phyloP scores from a whole-genome alignment of 805 yeast species.

The Candida endomychidarum region DNA sequence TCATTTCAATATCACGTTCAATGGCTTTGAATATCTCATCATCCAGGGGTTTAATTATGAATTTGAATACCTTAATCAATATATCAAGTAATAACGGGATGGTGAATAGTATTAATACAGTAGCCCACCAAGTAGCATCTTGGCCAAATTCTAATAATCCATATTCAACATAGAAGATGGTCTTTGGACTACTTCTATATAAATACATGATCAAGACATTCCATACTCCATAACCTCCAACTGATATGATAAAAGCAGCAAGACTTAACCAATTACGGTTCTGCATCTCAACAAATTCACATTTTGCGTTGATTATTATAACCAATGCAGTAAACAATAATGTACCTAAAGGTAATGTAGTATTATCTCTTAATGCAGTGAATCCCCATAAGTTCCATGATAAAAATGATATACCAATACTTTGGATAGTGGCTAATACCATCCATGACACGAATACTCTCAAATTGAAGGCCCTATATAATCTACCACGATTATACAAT shows the following conservation, averaged over 20 bases:
- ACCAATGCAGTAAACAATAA: slow-evolving; percentile 71
- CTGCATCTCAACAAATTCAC: slow-evolving; percentile 81
- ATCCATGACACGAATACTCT: slow-evolving; percentile 75
- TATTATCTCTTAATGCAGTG: slow-evolving; percentile 64
- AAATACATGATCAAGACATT: slow-evolving; percentile 70
- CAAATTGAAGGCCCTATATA: slow-evolving; percentile 71
- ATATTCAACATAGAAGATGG: slow-evolving; percentile 68
- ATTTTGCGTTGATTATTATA: slow-evolving; percentile 70
- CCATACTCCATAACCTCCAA: slow-evolving; percentile 87
- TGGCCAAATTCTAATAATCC: slow-evolving; percentile 76
- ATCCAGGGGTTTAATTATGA: slow-evolving; percentile 63
- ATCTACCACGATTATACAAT: slow-evolving; percentile 73
- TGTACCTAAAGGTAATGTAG: slow-evolving; percentile 80
- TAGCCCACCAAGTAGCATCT: slow-evolving; percentile 87
- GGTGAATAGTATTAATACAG: slow-evolving; percentile 54
- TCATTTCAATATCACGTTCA: slow-evolving; percentile 67
- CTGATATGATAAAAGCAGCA: slow-evolving; percentile 66
- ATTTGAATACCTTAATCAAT: slow-evolving; percentile 55
- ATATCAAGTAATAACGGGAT: slow-evolving; percentile 70
- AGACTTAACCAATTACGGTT: slow-evolving; percentile 65
- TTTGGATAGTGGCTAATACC: slow-evolving; percentile 68
- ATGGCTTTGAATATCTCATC: slow-evolving; percentile 75
- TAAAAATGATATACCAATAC: slow-evolving; percentile 68
- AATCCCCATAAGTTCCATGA: slow-evolving; percentile 72
- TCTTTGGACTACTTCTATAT: slow-evolving; percentile 51